Evolutionary conservation across 2,329 filamentous ascomycete genomes (phyloP).

Genomic region (Verticillium zaregamsianum): DNA sequence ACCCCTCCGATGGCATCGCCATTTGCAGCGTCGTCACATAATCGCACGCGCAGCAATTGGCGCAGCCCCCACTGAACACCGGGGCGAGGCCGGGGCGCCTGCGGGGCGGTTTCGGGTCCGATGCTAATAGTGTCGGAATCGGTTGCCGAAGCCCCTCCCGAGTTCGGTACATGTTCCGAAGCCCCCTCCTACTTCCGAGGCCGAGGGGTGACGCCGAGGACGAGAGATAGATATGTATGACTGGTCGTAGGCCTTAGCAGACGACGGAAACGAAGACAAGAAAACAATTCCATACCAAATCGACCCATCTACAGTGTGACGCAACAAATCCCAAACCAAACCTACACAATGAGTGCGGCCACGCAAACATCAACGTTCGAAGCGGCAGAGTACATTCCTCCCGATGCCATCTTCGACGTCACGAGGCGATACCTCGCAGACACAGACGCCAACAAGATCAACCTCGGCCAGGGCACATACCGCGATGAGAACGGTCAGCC

Average conservation of each 20-base stretch:
- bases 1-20: neutral
- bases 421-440: conserved; percentile 27
- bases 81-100: neutral
- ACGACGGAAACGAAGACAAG: too few species aligned
- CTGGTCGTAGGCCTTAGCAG: too few species aligned
- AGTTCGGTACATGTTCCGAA: neutral
- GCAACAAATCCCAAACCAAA: neutral
- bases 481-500: conserved; percentile 31
- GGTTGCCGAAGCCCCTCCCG: neutral
- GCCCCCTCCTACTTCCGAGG: neutral
- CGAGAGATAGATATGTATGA: too few species aligned
- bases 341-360: conserved; percentile 4
- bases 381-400: conserved; percentile 18
- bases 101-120: neutral
- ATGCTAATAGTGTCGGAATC: neutral
- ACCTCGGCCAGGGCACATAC: conserved; percentile 33
- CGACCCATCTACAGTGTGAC: neutral
- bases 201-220: neutral
- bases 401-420: conserved; percentile 29
- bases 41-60: neutral
- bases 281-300: too few species aligned
- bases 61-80: neutral
- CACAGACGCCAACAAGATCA: conserved; percentile 26
- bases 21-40: neutral
- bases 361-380: conserved; percentile 13